Conservation (phyloP, 139 green algal genomes). For the Closterium sp. region DNA sequence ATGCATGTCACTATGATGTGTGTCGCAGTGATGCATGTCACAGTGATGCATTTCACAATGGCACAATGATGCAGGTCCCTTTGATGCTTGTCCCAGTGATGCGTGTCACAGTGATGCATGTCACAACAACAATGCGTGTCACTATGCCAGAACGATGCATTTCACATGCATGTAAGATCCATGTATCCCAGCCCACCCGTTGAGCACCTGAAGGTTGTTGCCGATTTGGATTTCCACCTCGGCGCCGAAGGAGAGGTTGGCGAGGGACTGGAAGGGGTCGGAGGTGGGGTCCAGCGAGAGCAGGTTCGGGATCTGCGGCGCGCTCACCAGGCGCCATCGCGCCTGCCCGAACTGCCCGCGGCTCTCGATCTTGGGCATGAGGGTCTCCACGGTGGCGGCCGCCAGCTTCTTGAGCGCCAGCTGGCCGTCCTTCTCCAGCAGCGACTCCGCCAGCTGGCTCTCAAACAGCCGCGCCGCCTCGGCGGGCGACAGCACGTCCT, state of each 20-base stretch:
- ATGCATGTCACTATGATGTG: too few species aligned
- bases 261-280: constrained; percentile 56
- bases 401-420: constrained; percentile 86
- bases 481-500: constrained; percentile 5
- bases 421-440: constrained; percentile 91
- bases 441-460: constrained; percentile 77
- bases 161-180: neutral
- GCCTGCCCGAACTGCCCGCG: constrained; percentile 80
- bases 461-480: constrained; percentile 90
- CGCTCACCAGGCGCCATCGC: constrained; percentile 84
- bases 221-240: constrained; percentile 89
- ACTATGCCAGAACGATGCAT: too few species aligned
- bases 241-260: constrained; percentile 72
- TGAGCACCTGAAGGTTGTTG: constrained; percentile 43
- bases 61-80: neutral
- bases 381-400: constrained; percentile 74
- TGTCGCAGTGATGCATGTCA: neutral
- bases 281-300: constrained; percentile 65
- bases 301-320: constrained; percentile 76
- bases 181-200: neutral
- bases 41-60: neutral
- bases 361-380: constrained; percentile 95
- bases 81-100: neutral
- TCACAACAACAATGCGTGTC: neutral
- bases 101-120: neutral